A percentile compares a stretch with the other conserved stretches of the same genome.
phyloP scores from a whole-genome alignment of 306 rosid species.

The Inga oerstediana region DNA sequence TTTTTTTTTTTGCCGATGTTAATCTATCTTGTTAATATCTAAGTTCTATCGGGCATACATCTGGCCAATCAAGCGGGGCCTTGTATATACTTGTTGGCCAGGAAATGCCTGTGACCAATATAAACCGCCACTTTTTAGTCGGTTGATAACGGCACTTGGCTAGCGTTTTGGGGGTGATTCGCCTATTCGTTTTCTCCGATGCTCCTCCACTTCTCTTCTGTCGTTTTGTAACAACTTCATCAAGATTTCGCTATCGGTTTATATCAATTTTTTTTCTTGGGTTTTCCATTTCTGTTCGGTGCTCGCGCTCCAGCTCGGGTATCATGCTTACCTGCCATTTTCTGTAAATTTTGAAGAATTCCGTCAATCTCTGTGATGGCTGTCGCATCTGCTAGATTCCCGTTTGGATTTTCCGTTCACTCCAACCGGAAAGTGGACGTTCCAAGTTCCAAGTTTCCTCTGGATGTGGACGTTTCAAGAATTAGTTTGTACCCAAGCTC shows the following conservation, averaged over 20 bases:
- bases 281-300: background rate
- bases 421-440: slow-evolving; percentile 40
- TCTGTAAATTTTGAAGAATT: slow-evolving; percentile 6
- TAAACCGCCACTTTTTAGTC: too few species aligned
- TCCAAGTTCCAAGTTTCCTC: slow-evolving; percentile 47
- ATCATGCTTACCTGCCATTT: slow-evolving; percentile 5
- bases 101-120: background rate
- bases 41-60: too few species aligned
- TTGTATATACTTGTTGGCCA: too few species aligned
- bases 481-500: slow-evolving; percentile 39
- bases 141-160: background rate
- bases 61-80: too few species aligned
- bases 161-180: background rate
- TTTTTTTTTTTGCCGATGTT: too few species aligned
- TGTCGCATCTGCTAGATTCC: slow-evolving; percentile 49
- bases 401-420: slow-evolving; percentile 47
- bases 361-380: slow-evolving; percentile 47
- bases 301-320: slow-evolving; percentile 3
- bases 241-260: background rate
- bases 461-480: slow-evolving; percentile 49
- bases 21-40: too few species aligned
- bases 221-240: slow-evolving; percentile 1
- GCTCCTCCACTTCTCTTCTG: background rate
- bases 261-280: background rate
- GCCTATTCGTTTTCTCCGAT: background rate